phyloP scores from a whole-genome alignment of 2,329 filamentous ascomycete species.

The Blastomyces parvus region DNA sequence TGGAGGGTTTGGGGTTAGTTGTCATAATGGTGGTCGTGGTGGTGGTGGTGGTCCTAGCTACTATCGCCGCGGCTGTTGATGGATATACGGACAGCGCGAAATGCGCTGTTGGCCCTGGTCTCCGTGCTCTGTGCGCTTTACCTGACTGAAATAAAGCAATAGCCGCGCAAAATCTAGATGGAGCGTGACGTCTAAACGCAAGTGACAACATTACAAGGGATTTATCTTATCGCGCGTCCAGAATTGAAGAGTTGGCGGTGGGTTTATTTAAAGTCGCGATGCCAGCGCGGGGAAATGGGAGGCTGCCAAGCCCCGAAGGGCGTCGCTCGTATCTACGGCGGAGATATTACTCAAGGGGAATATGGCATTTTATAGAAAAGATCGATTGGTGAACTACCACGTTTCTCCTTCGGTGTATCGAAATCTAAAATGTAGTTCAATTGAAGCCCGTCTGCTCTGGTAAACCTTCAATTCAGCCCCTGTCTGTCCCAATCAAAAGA shows the following conservation, averaged over 20 bases:
- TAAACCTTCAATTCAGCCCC: neutral
- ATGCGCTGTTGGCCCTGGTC: neutral
- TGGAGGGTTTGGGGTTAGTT: slow-evolving; percentile 13
- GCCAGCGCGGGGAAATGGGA: neutral
- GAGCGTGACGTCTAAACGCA: neutral
- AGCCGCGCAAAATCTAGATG: neutral
- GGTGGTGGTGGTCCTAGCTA: neutral
- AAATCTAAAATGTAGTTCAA: neutral
- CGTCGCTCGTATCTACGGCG: too few species aligned
- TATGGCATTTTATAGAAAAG: neutral
- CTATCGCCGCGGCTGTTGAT: neutral
- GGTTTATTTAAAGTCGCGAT: neutral
- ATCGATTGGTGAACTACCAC: neutral
- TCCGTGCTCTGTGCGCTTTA: neutral
- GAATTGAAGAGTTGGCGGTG: neutral
- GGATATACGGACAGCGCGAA: neutral
- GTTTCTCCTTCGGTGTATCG: neutral
- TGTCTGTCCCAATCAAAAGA: neutral
- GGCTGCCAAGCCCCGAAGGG: too few species aligned
- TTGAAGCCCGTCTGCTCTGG: neutral
- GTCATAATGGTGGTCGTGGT: neutral
- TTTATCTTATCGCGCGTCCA: neutral
- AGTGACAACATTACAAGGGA: neutral
- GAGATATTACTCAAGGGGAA: neutral
- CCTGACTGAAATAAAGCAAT: neutral